Evolutionary conservation across 2,329 filamentous ascomycete species (phyloP), one percentile per base, ranked within the genome.

Genomic region (Diaporthe citriasiana): DNA sequence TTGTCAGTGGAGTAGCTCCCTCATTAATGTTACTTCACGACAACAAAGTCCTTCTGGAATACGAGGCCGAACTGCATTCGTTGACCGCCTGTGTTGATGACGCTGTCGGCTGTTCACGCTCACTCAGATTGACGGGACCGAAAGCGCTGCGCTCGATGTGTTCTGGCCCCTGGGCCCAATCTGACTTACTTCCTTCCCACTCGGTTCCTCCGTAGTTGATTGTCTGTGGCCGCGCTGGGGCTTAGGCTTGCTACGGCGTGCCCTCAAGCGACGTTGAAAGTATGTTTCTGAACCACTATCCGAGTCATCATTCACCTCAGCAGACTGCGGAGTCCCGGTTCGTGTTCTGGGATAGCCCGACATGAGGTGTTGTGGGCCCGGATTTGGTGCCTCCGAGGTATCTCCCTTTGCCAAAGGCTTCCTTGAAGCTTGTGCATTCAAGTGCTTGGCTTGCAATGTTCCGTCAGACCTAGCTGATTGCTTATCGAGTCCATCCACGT

Each of bases 241-340:
- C 22, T 40, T 68, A 45, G 45, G 45, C 47, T 55, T 42, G 7
- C 42, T 53, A 19, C 71, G 59, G 22, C 72, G 68, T 27, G 73
- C 66, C 57, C 55, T 73, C 53, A 71, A 42, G 33, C 45, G 68
- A 13, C 57, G 71, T 25, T 73, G 71, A 40, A 75, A 75, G 25
- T 68, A 63, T 15, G 71, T 71, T 45, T 75, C 74, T 10, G 57
- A n/a, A 10, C 51, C 50, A 33, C 74, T 75, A 25, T 74, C 74
- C 8, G 71, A 73, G 38, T 68, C 74, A 27, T 56, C 35, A 13
- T 50, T 53, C 4, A 9, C 47, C 19, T 45, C 17, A n/a, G 27
- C 40, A 27, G 69, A 19, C 30, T 8, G 60, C 22, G 27, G 27
- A 25, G 30, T n/a, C 7, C 42, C 27, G 25, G 45, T 50, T 35